Percentiles rank a stretch among this genome's conserved stretches.
phyloP scores from a whole-genome alignment of 2,329 filamentous ascomycete species.

The Dothiorella sarmentorum region DNA sequence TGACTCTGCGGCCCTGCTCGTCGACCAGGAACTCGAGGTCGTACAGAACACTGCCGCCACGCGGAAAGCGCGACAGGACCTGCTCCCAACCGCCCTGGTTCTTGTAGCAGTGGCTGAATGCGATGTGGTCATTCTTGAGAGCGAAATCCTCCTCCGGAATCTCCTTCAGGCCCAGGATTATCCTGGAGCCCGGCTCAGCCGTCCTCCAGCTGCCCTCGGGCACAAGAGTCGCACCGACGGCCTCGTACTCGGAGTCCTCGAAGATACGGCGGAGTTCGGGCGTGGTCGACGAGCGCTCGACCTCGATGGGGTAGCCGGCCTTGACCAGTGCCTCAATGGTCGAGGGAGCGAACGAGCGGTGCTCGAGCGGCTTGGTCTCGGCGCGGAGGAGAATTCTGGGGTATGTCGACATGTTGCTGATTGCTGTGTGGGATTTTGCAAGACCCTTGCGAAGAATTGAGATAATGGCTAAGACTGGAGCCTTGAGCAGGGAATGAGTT shows the following conservation, averaged over 20 bases:
- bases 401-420: constrained; percentile 24
- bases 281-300: constrained; percentile 39
- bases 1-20: constrained; percentile 65
- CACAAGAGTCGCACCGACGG: constrained; percentile 38
- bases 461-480: background rate
- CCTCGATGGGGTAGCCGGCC: constrained; percentile 39
- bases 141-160: constrained; percentile 38
- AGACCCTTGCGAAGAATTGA: background rate
- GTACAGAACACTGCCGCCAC: constrained; percentile 71
- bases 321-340: constrained; percentile 40
- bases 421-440: background rate
- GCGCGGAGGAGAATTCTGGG: constrained; percentile 41
- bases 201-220: constrained; percentile 37
- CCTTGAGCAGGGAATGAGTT: background rate
- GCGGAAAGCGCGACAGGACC: constrained; percentile 74
- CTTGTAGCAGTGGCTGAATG: constrained; percentile 45
- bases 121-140: constrained; percentile 39
- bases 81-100: constrained; percentile 61
- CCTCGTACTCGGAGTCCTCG: constrained; percentile 39
- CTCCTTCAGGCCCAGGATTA: constrained; percentile 43
- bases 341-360: constrained; percentile 40
- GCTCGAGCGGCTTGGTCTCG: constrained; percentile 41
- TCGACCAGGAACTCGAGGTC: constrained; percentile 87
- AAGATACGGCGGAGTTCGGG: constrained; percentile 40
- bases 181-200: constrained; percentile 34